Conservation (phyloP, 2,329 filamentous ascomycete genomes). For the Emergomyces pasteurianus region DNA sequence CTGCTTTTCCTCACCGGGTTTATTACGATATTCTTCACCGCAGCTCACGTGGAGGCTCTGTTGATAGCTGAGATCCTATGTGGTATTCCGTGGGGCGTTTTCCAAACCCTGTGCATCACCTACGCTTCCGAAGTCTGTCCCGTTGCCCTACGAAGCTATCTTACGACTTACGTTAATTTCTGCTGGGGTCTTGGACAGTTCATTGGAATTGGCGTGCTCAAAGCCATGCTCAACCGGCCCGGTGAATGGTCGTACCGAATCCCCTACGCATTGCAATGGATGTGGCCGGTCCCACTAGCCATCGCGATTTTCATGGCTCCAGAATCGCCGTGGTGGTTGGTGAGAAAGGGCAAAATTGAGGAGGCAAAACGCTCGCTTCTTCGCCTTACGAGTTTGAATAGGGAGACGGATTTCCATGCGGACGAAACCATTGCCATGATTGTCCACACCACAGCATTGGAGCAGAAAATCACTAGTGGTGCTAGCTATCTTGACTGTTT, state of each 20-base stretch:
- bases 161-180: slow-evolving; percentile 37
- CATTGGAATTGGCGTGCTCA: slow-evolving; percentile 41
- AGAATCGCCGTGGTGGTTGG: slow-evolving; percentile 42
- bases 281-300: slow-evolving; percentile 41
- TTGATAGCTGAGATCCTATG: slow-evolving; percentile 41
- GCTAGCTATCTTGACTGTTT: slow-evolving; percentile 75
- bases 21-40: slow-evolving; percentile 42
- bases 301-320: slow-evolving; percentile 38
- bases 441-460: slow-evolving; percentile 74
- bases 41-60: slow-evolving; percentile 35
- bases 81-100: slow-evolving; percentile 42
- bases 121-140: slow-evolving; percentile 39
- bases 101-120: slow-evolving; percentile 37
- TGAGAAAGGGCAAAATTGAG: slow-evolving; percentile 34
- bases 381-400: slow-evolving; percentile 34
- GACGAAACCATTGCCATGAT: slow-evolving; percentile 87
- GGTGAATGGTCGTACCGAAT: slow-evolving; percentile 43
- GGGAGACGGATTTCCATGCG: slow-evolving; percentile 60
- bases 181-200: slow-evolving; percentile 40
- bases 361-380: slow-evolving; percentile 34
- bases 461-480: slow-evolving; percentile 61
- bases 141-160: slow-evolving; percentile 32
- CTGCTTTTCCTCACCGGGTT: slow-evolving; percentile 35
- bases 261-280: slow-evolving; percentile 42
- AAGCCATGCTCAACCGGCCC: slow-evolving; percentile 32